Conservation (phyloP, 768 basidiomycete genomes). For the Mycena belliarum region DNA sequence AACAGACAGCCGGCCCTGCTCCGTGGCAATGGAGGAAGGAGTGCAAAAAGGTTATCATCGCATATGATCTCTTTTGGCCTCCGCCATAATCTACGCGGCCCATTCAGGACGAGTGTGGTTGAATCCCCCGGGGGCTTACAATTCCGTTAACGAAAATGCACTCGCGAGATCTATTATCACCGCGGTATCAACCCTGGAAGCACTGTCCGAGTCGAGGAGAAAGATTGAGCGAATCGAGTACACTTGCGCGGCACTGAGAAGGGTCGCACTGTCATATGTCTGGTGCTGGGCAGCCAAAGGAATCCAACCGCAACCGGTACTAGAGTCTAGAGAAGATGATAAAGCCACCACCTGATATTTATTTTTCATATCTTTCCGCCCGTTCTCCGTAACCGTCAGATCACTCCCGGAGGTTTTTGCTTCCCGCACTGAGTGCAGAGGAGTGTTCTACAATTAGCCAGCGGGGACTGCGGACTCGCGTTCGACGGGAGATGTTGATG, state of each 20-base stretch:
- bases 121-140: neutral
- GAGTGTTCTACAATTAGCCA: conserved; percentile 18
- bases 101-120: neutral
- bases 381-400: conserved; percentile 3
- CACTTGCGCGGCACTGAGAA: conserved; percentile 16
- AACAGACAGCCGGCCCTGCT: conserved; percentile 4
- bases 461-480: neutral
- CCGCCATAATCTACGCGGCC: conserved; percentile 12
- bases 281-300: neutral
- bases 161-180: conserved; percentile 15
- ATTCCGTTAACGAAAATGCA: conserved; percentile 4
- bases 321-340: neutral
- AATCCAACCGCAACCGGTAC: too few species aligned
- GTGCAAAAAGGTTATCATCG: conserved; percentile 1
- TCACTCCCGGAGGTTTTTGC: conserved; percentile 12
- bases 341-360: conserved; percentile 4
- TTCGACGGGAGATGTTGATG: conserved; percentile 9
- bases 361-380: conserved; percentile 10
- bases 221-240: conserved; percentile 17
- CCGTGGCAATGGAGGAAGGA: conserved; percentile 13
- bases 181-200: neutral
- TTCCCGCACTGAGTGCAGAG: conserved; percentile 20
- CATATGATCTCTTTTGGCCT: conserved; percentile 14
- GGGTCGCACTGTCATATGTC: conserved; percentile 7
- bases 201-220: neutral